Base-by-base conservation (phyloP, 305 asterid species). In the Fraxinus albicans region DNA sequence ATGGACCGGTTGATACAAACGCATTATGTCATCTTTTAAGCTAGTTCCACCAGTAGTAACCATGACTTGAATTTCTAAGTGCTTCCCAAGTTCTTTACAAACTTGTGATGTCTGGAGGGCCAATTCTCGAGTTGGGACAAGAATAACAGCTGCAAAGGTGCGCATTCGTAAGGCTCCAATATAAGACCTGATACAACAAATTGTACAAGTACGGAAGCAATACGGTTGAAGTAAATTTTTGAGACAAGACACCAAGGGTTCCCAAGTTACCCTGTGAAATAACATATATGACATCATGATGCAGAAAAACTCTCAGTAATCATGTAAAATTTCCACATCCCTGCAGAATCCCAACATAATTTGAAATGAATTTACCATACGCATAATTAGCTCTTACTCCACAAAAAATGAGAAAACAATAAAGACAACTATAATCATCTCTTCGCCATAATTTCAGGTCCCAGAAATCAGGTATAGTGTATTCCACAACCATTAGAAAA, bases 61-160 rank as follows among this genome's bases (percentile, higher is more conserved):
- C 94, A 91, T 91, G n/a, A 91, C 93, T 82, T 91, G 88, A 73
- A 91, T 79, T 76, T 89, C 85, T 85, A 89, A 87, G 86, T 91
- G 91, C 80, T 89, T 89, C 50, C 92, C 93, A 10, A 89, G 85
- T 88, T 91, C 94, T 84, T 91, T 91, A 63, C 92, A 89, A 73
- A 91, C 93, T 82, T 89, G 94, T 50, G 93, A 88, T 60, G 94
- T 89, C 87, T 91, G 91, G 81, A 91, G 93, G 4, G 94, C 93
- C 78, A 91, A 83, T 83, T 89, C 93, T 82, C 94, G 83, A 3
- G 92, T 90, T 47, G 94, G 94, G 65, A 90, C 93, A 55, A 90
- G 85, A 31, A 90, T 88, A 55, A 87, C 90, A 87, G 82, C 93
- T 88, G 90, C 86, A 89, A 63, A 23, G 15, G 15, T 63, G 33